Evolutionary conservation across 441 rosid species (phyloP), one percentile per base, ranked within the genome.

Genomic region (Capsella rubella): DNA sequence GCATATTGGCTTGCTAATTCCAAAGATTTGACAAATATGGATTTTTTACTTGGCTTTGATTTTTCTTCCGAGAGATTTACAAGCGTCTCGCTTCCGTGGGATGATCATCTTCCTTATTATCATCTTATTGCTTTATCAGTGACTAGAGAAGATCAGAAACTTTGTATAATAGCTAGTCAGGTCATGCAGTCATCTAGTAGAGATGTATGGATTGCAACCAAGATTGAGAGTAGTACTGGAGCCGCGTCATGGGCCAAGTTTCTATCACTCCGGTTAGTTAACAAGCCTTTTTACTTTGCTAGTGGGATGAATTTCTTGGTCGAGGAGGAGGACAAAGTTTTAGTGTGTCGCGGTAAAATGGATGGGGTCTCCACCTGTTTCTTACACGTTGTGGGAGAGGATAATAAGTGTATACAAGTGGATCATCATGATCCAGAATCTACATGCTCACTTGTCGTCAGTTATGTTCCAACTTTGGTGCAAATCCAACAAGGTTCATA

Each of bases 241-340:
- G 68, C 21, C 11, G 6, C 27, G 28, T n/a, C 29, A 10, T 45
- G 67, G 67, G 46, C 29, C 28, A 64, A 64, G 28, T 21, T 63
- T 4, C 54, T 46, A 45, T 28, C 42, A 43, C 27, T 62, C 18
- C 5, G 29, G 5, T 18, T 32, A 2, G 39, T 5, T 4, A 0
- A n/a, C 14, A 0, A 8, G 13, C 42, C 7, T 63, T 45, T 49
- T 45, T 63, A 6, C 53, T 29, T 45, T 7, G 6, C 2, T 29
- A 29, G 8, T 62, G 54, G 71, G 42, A 54, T 67, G 42, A 54
- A 18, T 54, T 69, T 45, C 46, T 32, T 69, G 56, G 47, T 16
- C 8, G 47, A 69, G 8, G 13, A 0, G 8, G 46, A 69, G 47
- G 21, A 57, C 2, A 69, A 14, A 25, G 45, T 46, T 49, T 12